Evolutionary conservation across 805 yeast species (phyloP).

Genomic region (Sungouiella blattae): DNA sequence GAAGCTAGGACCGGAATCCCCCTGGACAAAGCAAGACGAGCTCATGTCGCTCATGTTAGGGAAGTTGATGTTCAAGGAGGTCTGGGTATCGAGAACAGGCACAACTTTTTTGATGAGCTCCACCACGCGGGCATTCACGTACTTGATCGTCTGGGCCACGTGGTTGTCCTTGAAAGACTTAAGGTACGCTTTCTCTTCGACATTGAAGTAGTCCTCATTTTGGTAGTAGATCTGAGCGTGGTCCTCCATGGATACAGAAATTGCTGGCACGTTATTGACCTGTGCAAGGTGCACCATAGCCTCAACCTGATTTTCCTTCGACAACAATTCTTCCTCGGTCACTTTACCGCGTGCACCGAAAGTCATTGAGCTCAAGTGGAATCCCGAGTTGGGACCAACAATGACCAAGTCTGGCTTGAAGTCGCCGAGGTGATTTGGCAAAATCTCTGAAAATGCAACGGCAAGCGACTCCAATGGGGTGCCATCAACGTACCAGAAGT

Average conservation of each 20-base stretch:
- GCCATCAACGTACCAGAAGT: slow-evolving; percentile 34
- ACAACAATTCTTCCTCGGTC: slow-evolving; percentile 6
- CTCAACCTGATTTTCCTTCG: slow-evolving; percentile 6
- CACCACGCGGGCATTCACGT: slow-evolving; percentile 22
- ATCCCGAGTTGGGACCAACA: slow-evolving; percentile 33
- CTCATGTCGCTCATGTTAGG: slow-evolving; percentile 25
- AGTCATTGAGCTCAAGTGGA: slow-evolving; percentile 7
- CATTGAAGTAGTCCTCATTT: slow-evolving; percentile 27
- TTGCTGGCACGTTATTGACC: slow-evolving; percentile 15
- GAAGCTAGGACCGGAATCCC: slow-evolving; percentile 6
- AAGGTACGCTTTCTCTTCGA: slow-evolving; percentile 5
- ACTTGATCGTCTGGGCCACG: slow-evolving; percentile 20
- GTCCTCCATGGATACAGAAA: slow-evolving; percentile 26
- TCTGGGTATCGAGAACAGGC: slow-evolving; percentile 2
- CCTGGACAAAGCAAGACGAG: slow-evolving; percentile 19
- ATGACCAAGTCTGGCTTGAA: slow-evolving; percentile 31
- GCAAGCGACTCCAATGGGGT: slow-evolving; percentile 23
- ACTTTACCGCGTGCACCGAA: slow-evolving; percentile 3
- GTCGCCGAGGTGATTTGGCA: slow-evolving; percentile 22
- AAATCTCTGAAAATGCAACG: slow-evolving; percentile 23
- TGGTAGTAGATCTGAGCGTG: slow-evolving; percentile 29
- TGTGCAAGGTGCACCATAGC: slow-evolving; percentile 18
- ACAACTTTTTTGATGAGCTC: slow-evolving; percentile 17
- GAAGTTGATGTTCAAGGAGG: slow-evolving; percentile 23
- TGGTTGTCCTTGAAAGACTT: slow-evolving; percentile 17